Evolutionary conservation across 768 basidiomycete genomes (phyloP), one percentile per base, ranked within the genome.

Genomic region (Austroboletus eburneus): DNA sequence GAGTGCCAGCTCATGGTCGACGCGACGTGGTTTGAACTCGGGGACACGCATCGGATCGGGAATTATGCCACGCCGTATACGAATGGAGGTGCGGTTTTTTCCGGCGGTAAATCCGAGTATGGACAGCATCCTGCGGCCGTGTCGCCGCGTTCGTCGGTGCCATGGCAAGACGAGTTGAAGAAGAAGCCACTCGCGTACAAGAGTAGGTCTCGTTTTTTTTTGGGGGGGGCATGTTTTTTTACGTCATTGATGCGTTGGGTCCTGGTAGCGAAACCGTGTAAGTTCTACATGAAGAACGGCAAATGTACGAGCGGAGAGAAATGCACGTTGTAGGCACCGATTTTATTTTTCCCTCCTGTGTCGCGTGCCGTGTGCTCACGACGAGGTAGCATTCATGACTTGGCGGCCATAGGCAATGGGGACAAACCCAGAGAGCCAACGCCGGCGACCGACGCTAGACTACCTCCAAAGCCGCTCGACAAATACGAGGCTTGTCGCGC

Each of bases 251-350:
- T 35, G 40, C 16, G 12, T 34, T 42, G n/a, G n/a, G n/a, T n/a
- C n/a, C n/a, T 43, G 24, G 23, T 30, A 83, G 81, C 80, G 1
- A 83, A 83, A 48, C 76, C 75, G 22, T 84, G 81, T 63, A 79
- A 75, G 58, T 83, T 77, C 57, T 79, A 70, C 55, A 65, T 64
- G 22, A 52, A 62, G 2, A 73, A 69, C 27, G 72, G 69, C 16
- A 63, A 64, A 21, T 84, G 81, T 57, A 72, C 77, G 1, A 76
- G 71, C 51, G 81, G 80, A 10, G 70, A 69, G 43, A 68, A 64
- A 17, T 84, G 81, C 51, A 81, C 78, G 23, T 84, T 83, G 81
- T 82, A 39, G 63, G 81, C 66, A 40, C 23, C 29, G 3, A 14
- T 35, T 39, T 32, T 29, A 20, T 6, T 13, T 9, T 9, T 39